Base-by-base conservation (phyloP, 495 filamentous ascomycete species). In the Aspergillus nidulans region DNA sequence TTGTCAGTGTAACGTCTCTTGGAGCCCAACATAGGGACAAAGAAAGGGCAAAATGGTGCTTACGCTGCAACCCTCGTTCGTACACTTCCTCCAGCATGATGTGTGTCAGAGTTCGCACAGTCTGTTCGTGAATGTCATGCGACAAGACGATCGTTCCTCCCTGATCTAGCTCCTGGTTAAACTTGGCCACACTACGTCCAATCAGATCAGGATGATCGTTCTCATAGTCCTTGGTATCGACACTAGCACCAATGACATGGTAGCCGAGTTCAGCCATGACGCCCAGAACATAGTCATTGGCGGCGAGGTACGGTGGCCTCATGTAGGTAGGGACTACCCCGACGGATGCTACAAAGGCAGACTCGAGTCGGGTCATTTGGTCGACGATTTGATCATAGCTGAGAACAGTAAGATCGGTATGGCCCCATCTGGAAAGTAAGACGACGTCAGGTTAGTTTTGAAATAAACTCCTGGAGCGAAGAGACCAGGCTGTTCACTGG, bases 251-350 rank as follows among this genome's bases (percentile, higher is more conserved):
- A 40, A 79, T 71, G 4, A 78, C 65, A 50, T 75, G 72, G 57
- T 80, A 80, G 2, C 63, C 65, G 10, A 80, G 66, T 8, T 59
- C 63, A 0, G 60, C 48, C 73, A 80, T 65, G 6, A 59, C 60
- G 9, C 49, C 13, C 0, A 73, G 40, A 5, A 73, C 72, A 10
- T 51, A 48, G n/a, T 48, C 59, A 47, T 63, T 67, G 49, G 63
- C 65, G 6, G 59, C 53, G 12, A 79, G 66, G 53, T 69, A 80
- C 0, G 77, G 77, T 0, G 72, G 64, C 10, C 77, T 62, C 62
- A 91, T 90, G 65, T 92, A 94, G 3, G 82, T 84, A 1, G 89
- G 89, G 63, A 86, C 83, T 53, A 84, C 81, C 12, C 89, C 89
- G 7, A 91, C 71, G 50, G 90, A 82, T 40, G 82, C 81, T 45